Conservation (phyloP, 2,329 filamentous ascomycete species). For the Fusarium sp. region DNA sequence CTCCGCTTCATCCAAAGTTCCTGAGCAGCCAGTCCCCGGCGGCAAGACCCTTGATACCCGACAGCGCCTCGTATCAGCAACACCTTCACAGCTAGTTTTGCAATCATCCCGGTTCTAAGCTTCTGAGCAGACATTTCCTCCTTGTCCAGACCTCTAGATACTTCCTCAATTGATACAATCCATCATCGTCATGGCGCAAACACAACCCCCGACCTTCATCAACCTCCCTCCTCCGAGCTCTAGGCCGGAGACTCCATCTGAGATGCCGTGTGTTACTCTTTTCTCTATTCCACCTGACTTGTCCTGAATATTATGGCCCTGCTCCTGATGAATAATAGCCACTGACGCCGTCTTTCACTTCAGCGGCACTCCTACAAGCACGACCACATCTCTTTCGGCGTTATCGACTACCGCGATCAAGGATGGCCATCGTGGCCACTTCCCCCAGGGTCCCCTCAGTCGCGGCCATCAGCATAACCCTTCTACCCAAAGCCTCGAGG, state of each 20-base stretch:
- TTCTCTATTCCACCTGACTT: constrained; percentile 8
- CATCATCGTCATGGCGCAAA: constrained; percentile 53
- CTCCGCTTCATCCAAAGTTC: constrained; percentile 8
- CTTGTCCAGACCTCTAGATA: background rate
- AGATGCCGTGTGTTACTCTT: constrained; percentile 79
- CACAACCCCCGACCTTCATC: constrained; percentile 75
- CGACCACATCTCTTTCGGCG: constrained; percentile 90
- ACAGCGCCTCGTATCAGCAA: constrained; percentile 18
- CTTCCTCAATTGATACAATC: constrained; percentile 4
- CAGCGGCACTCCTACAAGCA: constrained; percentile 92
- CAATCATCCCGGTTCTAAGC: background rate
- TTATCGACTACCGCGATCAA: constrained; percentile 96
- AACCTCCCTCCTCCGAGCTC: constrained; percentile 86
- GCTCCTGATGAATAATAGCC: background rate
- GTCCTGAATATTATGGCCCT: constrained; percentile 5
- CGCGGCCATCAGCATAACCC: constrained; percentile 70
- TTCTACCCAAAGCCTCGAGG: constrained; percentile 80
- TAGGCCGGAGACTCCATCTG: constrained; percentile 86
- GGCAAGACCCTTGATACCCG: constrained; percentile 14
- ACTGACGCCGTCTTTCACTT: constrained; percentile 28
- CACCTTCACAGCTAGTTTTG: background rate
- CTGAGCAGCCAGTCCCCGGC: constrained; percentile 32
- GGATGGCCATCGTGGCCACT: constrained; percentile 89
- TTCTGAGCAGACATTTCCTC: background rate
- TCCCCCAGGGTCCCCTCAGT: constrained; percentile 66